Base-by-base conservation (phyloP, 2,329 filamentous ascomycete species). In the Trichoderma hamatum region DNA sequence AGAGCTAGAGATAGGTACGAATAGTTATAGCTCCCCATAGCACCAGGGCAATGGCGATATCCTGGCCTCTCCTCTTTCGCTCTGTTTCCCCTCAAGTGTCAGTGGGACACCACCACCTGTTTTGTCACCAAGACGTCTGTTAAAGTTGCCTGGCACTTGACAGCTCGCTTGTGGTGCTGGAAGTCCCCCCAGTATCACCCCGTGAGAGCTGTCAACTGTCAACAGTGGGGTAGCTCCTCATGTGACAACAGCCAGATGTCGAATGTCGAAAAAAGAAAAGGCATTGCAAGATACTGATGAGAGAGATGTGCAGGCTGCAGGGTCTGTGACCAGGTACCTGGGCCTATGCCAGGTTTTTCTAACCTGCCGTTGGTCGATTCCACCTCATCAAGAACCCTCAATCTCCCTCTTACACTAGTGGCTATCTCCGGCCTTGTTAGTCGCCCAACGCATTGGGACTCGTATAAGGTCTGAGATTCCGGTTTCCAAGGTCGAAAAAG, bases 401-500 rank as follows among this genome's bases (percentile, higher is more conserved):
- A 49, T 49, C n/a, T 49, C 46, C 39, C 36, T 61, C 58, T 49
- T 26, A 61, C 24, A 61, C 58, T 52, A 68, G 58, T 30, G 65
- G 28, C 21, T 6, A 49, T 67, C 66, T 43, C 24, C 54, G 46
- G 36, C 36, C 39, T 26, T 32, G n/a, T 65, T 51, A 51, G 46
- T 51, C 62, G 59, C 49, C 65, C 66, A 68, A 32, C 49, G 58
- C 32, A 52, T 56, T 68, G 66, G 66, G 66, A 62, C 66, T 30
- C 56, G 28, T 30, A 52, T 3, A 51, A 5, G 24, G 16, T 30
- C 43, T 32, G 10, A 26, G 24, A 32, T 52, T 56, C 26, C 19
- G 21, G 59, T 26, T 55, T 55, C 19, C 9, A 32, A 32, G 4
- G 28, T 3, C 52, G 10, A n/a, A 32, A 55, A n/a, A 32, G 19